Evolutionary conservation across 345 rosid genomes (phyloP).

Genomic region (Sisymbrium altissimum): DNA sequence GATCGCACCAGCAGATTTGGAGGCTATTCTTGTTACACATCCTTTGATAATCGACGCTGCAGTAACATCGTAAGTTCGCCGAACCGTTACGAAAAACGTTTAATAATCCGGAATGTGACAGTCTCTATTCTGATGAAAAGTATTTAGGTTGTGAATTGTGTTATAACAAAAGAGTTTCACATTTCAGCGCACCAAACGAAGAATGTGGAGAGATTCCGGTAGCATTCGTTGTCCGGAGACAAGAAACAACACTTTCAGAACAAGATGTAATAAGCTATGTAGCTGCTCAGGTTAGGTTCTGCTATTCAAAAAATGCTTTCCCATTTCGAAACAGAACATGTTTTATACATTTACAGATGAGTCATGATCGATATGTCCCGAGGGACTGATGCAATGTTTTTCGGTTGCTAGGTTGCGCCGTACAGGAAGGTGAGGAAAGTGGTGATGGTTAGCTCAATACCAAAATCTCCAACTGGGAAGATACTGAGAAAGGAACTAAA

Average conservation of each 20-base stretch:
- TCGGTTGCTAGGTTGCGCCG: slow-evolving; percentile 62
- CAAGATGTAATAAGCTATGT: slow-evolving; percentile 50
- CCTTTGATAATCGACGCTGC: slow-evolving; percentile 75
- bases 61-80: slow-evolving; percentile 53
- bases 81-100: background rate
- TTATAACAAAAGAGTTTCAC: background rate
- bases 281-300: slow-evolving; percentile 54
- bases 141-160: background rate
- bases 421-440: slow-evolving; percentile 83
- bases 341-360: background rate
- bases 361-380: background rate
- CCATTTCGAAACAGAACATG: background rate
- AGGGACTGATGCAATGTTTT: background rate
- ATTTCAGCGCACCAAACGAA: slow-evolving; percentile 45
- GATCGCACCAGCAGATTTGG: slow-evolving; percentile 94
- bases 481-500: slow-evolving; percentile 67
- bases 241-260: slow-evolving; percentile 45
- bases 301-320: background rate
- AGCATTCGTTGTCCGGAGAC: slow-evolving; percentile 68
- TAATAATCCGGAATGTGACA: background rate
- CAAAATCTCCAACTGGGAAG: slow-evolving; percentile 82
- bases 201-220: slow-evolving; percentile 76
- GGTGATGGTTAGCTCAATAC: slow-evolving; percentile 52
- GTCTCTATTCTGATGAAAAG: background rate
- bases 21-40: slow-evolving; percentile 62